Base-by-base conservation (phyloP, 352 stramenopile genomes). In the Phytophthora idaei region DNA sequence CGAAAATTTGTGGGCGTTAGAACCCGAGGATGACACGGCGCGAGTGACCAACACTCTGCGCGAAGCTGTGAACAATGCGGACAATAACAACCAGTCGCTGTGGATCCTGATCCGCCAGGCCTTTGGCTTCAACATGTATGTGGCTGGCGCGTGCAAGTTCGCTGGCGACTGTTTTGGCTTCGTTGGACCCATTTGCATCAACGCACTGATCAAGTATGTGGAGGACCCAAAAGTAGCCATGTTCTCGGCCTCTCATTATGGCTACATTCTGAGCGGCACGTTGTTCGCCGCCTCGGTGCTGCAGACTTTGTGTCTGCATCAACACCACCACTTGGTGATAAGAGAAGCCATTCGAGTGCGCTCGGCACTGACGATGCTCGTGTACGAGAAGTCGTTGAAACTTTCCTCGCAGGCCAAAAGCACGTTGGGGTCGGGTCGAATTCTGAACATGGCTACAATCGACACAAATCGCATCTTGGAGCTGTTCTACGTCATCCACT, bases 381-480 rank as follows among this genome's bases (percentile, higher is more conserved):
- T 92, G 46, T 90, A 83, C 49, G 67, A 83, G 29, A 90, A 90
- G 54, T 66, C 81, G 6, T 56, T 92, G 17, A 67, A 61, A 28
- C 53, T 92, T 21, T 91, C 82, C 27, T 81, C 74, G 25, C 78
- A 90, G 61, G 75, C 73, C 39, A 90, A 87, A 57, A 90, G 77
- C 60, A 50, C 60, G 1, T 42, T 88, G 7, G 78, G 80, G 25
- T 79, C 87, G 0, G 92, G 93, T 5, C 80, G 94, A 60, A 98
- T 99, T 51, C 80, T 96, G 1, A 98, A 98, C 62, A 79, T 99
- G n/a, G 95, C 98, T 63, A 97, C 90, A 21, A 94, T 97, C 61
- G 97, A 99, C 72, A 78, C 91, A 0, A 89, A 97, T 61, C 82
- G 89, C 11, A 78, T 99, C 42, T 90, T 98, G 46, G 89, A 98